Conservation (phyloP, 2,329 filamentous ascomycete species). For the Fusarium sp. region DNA sequence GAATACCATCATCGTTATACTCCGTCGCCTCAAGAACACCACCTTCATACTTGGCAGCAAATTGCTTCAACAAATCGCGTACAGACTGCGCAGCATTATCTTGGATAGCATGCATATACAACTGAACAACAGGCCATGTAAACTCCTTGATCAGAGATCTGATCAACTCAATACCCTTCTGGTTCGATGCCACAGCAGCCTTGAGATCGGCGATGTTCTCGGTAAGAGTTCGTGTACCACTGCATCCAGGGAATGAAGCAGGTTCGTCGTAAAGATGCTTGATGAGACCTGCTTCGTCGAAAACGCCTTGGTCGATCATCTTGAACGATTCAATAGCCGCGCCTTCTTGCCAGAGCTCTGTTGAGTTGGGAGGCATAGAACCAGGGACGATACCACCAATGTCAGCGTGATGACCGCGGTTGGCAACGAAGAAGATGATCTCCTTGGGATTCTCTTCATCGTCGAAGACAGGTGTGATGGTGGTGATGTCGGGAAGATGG, state of each 20-base stretch:
- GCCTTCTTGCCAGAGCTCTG: constrained; percentile 68
- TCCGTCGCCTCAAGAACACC: constrained; percentile 79
- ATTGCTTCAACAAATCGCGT: constrained; percentile 75
- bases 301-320: constrained; percentile 43
- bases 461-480: constrained; percentile 47
- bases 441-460: constrained; percentile 43
- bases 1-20: constrained; percentile 87
- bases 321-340: constrained; percentile 62
- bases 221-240: constrained; percentile 74
- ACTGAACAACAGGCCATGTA: constrained; percentile 78
- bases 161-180: constrained; percentile 84
- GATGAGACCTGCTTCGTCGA: constrained; percentile 63
- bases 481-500: constrained; percentile 46
- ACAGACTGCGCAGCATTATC: constrained; percentile 83
- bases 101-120: constrained; percentile 87
- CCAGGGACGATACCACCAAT: constrained; percentile 73
- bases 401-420: constrained; percentile 50
- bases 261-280: constrained; percentile 62
- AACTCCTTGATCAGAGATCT: constrained; percentile 80
- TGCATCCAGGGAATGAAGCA: constrained; percentile 49
- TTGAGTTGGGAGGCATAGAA: constrained; percentile 78
- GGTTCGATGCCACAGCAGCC: constrained; percentile 86
- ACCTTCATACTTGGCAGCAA: constrained; percentile 75
- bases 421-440: constrained; percentile 51
- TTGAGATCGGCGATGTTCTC: constrained; percentile 91